Evolutionary conservation across 441 rosid species (phyloP).

Genomic region (Melastoma candidum): DNA sequence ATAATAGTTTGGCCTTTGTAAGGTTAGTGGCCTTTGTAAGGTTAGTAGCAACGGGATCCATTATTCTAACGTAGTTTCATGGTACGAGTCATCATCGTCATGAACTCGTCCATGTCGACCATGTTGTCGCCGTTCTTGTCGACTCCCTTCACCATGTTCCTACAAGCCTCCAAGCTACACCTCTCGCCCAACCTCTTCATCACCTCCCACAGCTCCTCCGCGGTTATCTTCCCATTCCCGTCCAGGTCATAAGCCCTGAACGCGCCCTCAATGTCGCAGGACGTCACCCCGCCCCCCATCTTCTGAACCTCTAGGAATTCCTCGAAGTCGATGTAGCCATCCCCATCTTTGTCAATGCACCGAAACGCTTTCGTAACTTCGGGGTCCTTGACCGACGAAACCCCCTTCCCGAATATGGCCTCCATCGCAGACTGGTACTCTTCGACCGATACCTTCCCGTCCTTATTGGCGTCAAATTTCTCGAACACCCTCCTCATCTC

Average conservation of each 20-base stretch:
- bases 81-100: constrained; percentile 33
- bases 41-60: no score
- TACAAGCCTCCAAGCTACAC: constrained; percentile 31
- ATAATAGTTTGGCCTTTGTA: no score
- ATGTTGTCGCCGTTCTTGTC: constrained; percentile 41
- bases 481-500: constrained; percentile 47
- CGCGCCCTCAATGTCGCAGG: constrained; percentile 28
- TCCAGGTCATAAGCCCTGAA: constrained; percentile 37
- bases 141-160: constrained; percentile 38
- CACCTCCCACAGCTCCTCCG: constrained; percentile 42
- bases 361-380: constrained; percentile 31
- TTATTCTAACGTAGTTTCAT: constrained; percentile 2
- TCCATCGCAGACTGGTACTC: constrained; percentile 29
- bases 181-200: constrained; percentile 43
- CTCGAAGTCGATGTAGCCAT: constrained; percentile 36
- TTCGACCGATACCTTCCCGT: constrained; percentile 41
- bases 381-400: constrained; percentile 10
- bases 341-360: constrained; percentile 30
- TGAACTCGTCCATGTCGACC: constrained; percentile 36
- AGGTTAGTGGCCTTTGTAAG: no score
- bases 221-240: constrained; percentile 39
- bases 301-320: constrained; percentile 34
- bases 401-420: constrained; percentile 21
- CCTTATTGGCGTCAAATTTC: constrained; percentile 40
- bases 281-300: constrained; percentile 25